These are phyloP conservation scores for Exserohilum rostratum DNA, from an alignment of 2,329 filamentous ascomycete genomes.

Conservation along the genomic window DNA sequence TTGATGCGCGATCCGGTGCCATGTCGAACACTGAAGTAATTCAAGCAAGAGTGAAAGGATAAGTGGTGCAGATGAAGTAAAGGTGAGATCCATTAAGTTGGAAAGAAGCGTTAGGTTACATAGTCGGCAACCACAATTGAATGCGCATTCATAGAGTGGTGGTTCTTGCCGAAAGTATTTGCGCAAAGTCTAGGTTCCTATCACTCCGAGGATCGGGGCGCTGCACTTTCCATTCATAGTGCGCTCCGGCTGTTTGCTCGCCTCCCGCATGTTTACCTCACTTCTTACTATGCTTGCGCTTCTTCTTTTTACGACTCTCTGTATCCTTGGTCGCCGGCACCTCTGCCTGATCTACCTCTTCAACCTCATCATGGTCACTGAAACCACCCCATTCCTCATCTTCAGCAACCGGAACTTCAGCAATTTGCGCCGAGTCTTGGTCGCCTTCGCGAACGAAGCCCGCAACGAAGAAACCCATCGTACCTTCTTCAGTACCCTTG, in stretches of 20 bases:
- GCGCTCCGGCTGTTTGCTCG: background rate
- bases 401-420: conserved; percentile 14
- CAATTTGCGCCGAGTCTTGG: background rate
- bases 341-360: conserved; percentile 4
- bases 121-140: background rate
- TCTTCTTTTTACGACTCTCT: conserved; percentile 29
- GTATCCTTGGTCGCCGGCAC: background rate
- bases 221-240: background rate
- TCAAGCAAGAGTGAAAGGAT: background rate
- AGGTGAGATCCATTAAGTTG: background rate
- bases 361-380: conserved; percentile 40
- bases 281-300: conserved; percentile 18
- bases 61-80: background rate
- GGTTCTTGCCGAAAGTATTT: background rate
- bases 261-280: background rate
- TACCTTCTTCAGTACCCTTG: conserved; percentile 79
- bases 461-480: conserved; percentile 97
- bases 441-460: conserved; percentile 71
- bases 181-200: background rate
- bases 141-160: background rate
- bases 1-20: background rate
- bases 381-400: conserved; percentile 55
- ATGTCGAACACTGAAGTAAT: background rate
- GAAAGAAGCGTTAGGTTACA: no score
- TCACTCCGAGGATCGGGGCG: background rate